Percentiles rank a stretch among this genome's conserved stretches.
phyloP scores from a whole-genome alignment of 352 stramenopile species.

The Globisporangium cylindrosporum region DNA sequence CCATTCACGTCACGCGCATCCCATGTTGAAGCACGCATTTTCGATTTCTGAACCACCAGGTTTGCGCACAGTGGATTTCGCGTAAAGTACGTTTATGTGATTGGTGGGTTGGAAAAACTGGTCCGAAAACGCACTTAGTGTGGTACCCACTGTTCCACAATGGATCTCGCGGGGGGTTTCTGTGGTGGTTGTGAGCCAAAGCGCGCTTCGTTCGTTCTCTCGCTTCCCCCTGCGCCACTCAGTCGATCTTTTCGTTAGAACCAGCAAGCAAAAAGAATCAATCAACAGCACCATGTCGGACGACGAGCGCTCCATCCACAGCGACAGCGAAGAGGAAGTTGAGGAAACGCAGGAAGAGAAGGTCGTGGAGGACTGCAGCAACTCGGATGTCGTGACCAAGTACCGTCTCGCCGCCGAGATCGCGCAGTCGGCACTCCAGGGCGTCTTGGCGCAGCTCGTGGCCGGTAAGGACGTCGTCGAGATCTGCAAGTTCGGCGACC shows the following conservation, averaged over 20 bases:
- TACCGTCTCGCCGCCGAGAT: slow-evolving; percentile 99
- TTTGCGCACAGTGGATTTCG: not conserved
- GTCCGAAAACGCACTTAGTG: not conserved
- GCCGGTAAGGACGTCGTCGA: slow-evolving; percentile 95
- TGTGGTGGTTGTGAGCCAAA: slow-evolving; percentile 19
- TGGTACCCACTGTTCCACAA: not conserved
- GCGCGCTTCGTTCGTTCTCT: not conserved
- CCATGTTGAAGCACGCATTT: not conserved
- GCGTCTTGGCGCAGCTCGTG: slow-evolving; percentile 92
- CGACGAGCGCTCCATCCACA: slow-evolving; percentile 48
- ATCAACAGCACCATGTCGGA: slow-evolving; percentile 29
- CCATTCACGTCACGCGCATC: not conserved
- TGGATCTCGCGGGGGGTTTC: slow-evolving; percentile 14
- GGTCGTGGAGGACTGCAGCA: slow-evolving; percentile 82
- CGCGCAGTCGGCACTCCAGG: slow-evolving; percentile 95
- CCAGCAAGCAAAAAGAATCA: slow-evolving; percentile 15
- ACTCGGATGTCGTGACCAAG: slow-evolving; percentile 93
- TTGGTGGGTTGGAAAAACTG: not conserved
- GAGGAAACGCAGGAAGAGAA: slow-evolving; percentile 52
- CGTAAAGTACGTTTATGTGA: not conserved
- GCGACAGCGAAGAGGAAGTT: slow-evolving; percentile 78
- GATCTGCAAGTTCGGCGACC: slow-evolving; percentile 92
- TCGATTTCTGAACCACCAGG: not conserved
- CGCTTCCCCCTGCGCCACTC: slow-evolving; percentile 7
- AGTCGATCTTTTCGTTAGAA: slow-evolving; percentile 12